Evolutionary conservation across 2,329 filamentous ascomycete genomes (phyloP).

Genomic region (Aspergillus sojae): DNA sequence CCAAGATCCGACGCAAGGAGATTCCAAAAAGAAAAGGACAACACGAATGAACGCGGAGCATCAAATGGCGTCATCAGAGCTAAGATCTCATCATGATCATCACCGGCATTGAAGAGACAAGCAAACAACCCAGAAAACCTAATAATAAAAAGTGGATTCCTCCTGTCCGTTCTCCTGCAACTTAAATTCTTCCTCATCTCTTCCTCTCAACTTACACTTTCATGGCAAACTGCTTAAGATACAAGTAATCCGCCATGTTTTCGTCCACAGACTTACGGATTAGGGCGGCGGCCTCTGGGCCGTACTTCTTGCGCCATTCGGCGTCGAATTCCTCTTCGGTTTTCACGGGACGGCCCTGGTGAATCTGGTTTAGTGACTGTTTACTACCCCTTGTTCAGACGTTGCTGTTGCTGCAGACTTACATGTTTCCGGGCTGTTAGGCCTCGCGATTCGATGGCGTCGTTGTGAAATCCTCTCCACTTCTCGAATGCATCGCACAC

Average conservation of each 20-base stretch:
- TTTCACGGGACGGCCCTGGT: constrained; percentile 35
- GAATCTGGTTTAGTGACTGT: constrained; percentile 9
- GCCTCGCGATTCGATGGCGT: constrained; percentile 80
- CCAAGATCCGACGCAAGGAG: no score
- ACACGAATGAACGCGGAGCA: constrained; percentile 5
- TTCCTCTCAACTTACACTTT: constrained; percentile 43
- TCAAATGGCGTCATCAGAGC: constrained; percentile 22
- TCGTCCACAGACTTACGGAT: constrained; percentile 62
- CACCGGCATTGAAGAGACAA: constrained; percentile 1
- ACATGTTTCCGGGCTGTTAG: constrained; percentile 63
- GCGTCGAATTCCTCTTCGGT: constrained; percentile 59
- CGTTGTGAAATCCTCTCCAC: constrained; percentile 96
- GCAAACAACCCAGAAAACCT: neutral
- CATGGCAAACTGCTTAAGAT: constrained; percentile 67
- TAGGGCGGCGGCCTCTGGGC: constrained; percentile 59
- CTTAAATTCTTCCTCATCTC: constrained; percentile 3
- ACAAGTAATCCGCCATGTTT: constrained; percentile 64
- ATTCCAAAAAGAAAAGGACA: neutral
- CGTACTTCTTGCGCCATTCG: constrained; percentile 65
- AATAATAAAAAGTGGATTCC: constrained; percentile 5
- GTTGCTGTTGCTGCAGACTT: constrained; percentile 24
- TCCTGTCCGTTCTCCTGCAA: constrained; percentile 1
- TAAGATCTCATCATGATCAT: constrained; percentile 18
- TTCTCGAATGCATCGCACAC: constrained; percentile 85
- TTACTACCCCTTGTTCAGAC: constrained; percentile 7